These are phyloP conservation scores for Linaria vulgaris DNA, from an alignment of 257 asterid genomes.

Conservation along the genomic window DNA sequence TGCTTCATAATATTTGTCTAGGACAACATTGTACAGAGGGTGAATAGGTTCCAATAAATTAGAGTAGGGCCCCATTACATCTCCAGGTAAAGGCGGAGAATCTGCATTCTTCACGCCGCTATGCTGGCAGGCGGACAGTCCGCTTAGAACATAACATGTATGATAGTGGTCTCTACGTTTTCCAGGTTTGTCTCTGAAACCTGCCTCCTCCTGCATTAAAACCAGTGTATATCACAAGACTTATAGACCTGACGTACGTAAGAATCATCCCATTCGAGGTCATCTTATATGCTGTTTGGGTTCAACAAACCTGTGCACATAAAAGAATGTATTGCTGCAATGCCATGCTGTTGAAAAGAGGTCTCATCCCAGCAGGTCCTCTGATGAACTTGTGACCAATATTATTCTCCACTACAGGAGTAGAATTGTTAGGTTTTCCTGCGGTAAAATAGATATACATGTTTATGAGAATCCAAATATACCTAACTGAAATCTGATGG, in stretches of 20 bases:
- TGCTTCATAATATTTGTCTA: slow-evolving; percentile 73
- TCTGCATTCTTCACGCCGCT: slow-evolving; percentile 38
- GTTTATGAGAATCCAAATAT: slow-evolving; percentile 14
- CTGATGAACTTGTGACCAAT: slow-evolving; percentile 55
- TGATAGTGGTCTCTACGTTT: slow-evolving; percentile 89
- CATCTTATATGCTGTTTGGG: neutral
- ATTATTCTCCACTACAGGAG: slow-evolving; percentile 32
- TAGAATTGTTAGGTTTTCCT: slow-evolving; percentile 39
- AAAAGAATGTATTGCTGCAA: slow-evolving; percentile 91
- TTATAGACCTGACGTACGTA: too few species aligned
- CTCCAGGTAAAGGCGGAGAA: slow-evolving; percentile 64
- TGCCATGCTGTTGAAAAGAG: slow-evolving; percentile 65
- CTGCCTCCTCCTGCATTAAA: slow-evolving; percentile 71
- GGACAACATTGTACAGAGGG: slow-evolving; percentile 65
- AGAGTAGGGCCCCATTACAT: slow-evolving; percentile 75
- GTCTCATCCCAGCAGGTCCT: slow-evolving; percentile 43
- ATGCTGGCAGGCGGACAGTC: slow-evolving; percentile 76
- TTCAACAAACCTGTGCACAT: slow-evolving; percentile 70
- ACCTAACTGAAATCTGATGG: neutral
- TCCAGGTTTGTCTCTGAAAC: slow-evolving; percentile 95
- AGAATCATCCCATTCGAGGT: too few species aligned
- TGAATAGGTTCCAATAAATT: slow-evolving; percentile 77
- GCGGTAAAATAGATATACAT: slow-evolving; percentile 13
- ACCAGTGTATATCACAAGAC: slow-evolving; percentile 17
- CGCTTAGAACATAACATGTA: slow-evolving; percentile 92